Percentiles rank a stretch among this genome's conserved stretches.
Conservation (phyloP, 23 red algal species). For the Gracilaria gracilis region DNA sequence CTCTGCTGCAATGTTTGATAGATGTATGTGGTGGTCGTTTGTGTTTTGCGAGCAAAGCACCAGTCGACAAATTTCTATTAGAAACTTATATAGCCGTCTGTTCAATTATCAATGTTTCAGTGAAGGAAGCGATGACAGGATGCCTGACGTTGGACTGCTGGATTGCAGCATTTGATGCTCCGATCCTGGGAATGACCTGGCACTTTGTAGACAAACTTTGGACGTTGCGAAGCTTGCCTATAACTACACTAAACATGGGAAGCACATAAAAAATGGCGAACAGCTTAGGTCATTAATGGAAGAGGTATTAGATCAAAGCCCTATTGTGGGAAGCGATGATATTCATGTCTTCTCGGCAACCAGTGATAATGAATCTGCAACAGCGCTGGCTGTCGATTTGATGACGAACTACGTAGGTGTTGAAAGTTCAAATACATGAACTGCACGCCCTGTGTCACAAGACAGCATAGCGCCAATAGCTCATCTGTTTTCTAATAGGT, state of each 20-base stretch:
- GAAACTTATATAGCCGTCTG: neutral
- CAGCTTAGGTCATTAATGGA: neutral
- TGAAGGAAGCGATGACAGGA: neutral
- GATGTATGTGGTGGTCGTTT: neutral
- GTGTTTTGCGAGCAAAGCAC: neutral
- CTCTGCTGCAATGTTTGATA: neutral
- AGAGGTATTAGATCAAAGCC: neutral
- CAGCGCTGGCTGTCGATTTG: neutral
- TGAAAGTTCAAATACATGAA: too few relatives aligned
- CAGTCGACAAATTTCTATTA: neutral
- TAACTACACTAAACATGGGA: neutral
- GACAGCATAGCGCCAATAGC: too few relatives aligned
- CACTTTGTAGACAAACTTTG: neutral
- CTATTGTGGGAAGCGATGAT: neutral
- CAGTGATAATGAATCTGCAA: neutral
- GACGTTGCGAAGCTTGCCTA: neutral
- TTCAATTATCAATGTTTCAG: neutral
- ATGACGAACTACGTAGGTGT: neutral
- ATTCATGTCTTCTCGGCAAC: neutral
- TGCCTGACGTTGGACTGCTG: neutral
- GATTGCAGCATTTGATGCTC: neutral
- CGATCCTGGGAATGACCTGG: neutral
- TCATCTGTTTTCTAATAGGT: too few relatives aligned
- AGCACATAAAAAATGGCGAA: neutral
- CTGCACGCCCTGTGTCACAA: too few relatives aligned